Conservation (phyloP, 805 yeast species). For the Wickerhamomyces bovis region DNA sequence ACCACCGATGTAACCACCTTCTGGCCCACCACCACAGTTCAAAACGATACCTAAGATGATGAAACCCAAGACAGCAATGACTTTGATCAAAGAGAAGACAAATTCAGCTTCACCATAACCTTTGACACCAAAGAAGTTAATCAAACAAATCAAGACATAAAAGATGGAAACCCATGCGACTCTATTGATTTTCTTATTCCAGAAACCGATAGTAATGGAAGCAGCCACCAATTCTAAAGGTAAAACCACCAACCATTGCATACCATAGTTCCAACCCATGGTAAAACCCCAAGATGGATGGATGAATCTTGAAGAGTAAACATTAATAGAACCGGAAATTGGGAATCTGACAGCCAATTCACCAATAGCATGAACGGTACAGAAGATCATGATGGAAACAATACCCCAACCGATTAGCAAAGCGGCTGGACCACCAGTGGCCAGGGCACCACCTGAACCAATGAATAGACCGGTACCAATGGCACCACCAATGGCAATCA, state of each 20-base stretch:
- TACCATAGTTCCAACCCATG: constrained; percentile 50
- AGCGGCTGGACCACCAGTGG: constrained; percentile 57
- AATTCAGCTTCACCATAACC: constrained; percentile 52
- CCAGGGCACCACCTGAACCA: constrained; percentile 59
- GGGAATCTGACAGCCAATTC: constrained; percentile 62
- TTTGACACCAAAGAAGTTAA: constrained; percentile 48
- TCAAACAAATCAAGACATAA: constrained; percentile 37
- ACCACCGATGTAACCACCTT: constrained; percentile 41
- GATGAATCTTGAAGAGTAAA: constrained; percentile 50
- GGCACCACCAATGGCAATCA: constrained; percentile 80
- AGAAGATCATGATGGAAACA: constrained; percentile 42
- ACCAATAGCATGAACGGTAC: constrained; percentile 50
- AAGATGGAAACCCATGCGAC: constrained; percentile 46
- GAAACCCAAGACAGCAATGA: constrained; percentile 58
- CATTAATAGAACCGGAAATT: constrained; percentile 58
- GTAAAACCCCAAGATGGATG: constrained; percentile 61
- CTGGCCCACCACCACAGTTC: constrained; percentile 55
- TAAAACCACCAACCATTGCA: constrained; percentile 44
- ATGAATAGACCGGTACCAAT: constrained; percentile 82
- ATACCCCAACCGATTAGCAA: constrained; percentile 38
- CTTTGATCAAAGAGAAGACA: constrained; percentile 60
- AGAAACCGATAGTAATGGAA: constrained; percentile 46
- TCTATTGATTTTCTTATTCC: constrained; percentile 39
- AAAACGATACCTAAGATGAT: constrained; percentile 49
- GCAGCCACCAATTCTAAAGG: constrained; percentile 50